These are phyloP conservation scores for Trypanosoma vivax DNA, from an alignment of 208 protist genomes.

Conservation along the genomic window DNA sequence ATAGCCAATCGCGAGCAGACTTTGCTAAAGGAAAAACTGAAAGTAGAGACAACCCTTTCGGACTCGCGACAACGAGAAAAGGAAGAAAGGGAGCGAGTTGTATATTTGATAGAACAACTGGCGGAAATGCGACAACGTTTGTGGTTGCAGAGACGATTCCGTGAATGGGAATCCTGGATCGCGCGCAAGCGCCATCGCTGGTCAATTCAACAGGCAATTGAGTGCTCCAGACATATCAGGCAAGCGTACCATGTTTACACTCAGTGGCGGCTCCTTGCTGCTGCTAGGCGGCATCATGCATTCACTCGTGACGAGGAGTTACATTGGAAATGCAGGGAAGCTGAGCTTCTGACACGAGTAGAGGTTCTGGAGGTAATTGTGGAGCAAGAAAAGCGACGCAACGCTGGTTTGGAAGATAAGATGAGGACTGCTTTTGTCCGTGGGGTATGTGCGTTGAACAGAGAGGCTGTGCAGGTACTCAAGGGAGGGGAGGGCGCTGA, in stretches of 20 bases:
- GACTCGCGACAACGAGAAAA: neutral
- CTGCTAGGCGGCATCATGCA: slow-evolving; percentile 26
- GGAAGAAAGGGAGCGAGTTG: slow-evolving; percentile 2
- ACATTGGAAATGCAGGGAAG: slow-evolving; percentile 26
- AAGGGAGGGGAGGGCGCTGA: slow-evolving; percentile 28
- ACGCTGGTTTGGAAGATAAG: slow-evolving; percentile 46
- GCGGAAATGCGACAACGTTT: neutral
- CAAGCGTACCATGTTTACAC: slow-evolving; percentile 24
- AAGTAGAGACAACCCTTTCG: neutral
- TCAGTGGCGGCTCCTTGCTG: slow-evolving; percentile 58
- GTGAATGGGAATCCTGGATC: slow-evolving; percentile 26
- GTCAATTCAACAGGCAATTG: slow-evolving; percentile 5
- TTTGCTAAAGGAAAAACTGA: slow-evolving; percentile 4
- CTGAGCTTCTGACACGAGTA: slow-evolving; percentile 38
- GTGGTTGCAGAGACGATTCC: slow-evolving; percentile 15
- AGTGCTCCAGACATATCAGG: slow-evolving; percentile 5
- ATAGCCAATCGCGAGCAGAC: slow-evolving; percentile 7
- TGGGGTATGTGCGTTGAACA: slow-evolving; percentile 85
- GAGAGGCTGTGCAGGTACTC: slow-evolving; percentile 85
- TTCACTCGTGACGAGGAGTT: slow-evolving; percentile 20
- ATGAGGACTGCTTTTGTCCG: slow-evolving; percentile 78
- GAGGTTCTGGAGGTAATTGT: slow-evolving; percentile 23
- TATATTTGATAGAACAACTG: neutral
- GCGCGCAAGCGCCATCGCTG: slow-evolving; percentile 18
- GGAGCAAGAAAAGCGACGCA: slow-evolving; percentile 28